These are phyloP conservation scores for Tricholoma bakamatsutake DNA, from an alignment of 768 basidiomycete genomes.

Conservation along the genomic window DNA sequence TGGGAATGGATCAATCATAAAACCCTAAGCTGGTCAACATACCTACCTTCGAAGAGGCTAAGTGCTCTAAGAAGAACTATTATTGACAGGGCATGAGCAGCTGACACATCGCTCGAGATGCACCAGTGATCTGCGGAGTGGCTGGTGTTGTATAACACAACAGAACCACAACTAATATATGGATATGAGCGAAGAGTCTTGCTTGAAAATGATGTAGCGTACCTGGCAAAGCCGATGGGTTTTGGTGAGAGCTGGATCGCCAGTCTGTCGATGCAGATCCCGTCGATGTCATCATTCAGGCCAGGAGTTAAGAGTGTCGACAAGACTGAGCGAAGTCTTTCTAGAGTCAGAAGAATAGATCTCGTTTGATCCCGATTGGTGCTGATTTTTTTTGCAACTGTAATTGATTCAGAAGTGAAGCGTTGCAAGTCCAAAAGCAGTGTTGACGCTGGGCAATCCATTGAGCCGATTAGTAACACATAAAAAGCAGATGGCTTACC, in stretches of 20 bases:
- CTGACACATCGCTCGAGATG: constrained; percentile 66
- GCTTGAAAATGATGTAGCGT: constrained; percentile 6
- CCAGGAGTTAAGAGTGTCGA: constrained; percentile 65
- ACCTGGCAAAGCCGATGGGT: constrained; percentile 49
- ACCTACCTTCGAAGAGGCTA: constrained; percentile 62
- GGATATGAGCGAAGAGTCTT: background rate
- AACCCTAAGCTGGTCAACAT: background rate
- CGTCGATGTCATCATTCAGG: constrained; percentile 64
- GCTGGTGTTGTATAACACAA: constrained; percentile 34
- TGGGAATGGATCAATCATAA: constrained; percentile 2
- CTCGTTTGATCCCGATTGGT: constrained; percentile 37
- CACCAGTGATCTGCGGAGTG: constrained; percentile 53
- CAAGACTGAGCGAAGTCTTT: constrained; percentile 53
- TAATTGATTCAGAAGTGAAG: constrained; percentile 42
- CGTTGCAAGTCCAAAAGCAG: constrained; percentile 45
- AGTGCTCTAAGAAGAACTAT: constrained; percentile 63
- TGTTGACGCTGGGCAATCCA: constrained; percentile 35
- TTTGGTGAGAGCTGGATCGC: constrained; percentile 34
- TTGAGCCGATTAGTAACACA: background rate
- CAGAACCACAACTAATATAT: constrained; percentile 29
- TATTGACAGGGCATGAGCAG: constrained; percentile 63
- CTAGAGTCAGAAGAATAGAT: constrained; percentile 40
- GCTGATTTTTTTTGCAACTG: constrained; percentile 47
- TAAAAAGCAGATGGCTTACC: constrained; percentile 14
- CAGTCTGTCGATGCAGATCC: constrained; percentile 55